Evolutionary conservation across 441 rosid genomes (phyloP).

Genomic region (Pelargonium myrrhifolium): DNA sequence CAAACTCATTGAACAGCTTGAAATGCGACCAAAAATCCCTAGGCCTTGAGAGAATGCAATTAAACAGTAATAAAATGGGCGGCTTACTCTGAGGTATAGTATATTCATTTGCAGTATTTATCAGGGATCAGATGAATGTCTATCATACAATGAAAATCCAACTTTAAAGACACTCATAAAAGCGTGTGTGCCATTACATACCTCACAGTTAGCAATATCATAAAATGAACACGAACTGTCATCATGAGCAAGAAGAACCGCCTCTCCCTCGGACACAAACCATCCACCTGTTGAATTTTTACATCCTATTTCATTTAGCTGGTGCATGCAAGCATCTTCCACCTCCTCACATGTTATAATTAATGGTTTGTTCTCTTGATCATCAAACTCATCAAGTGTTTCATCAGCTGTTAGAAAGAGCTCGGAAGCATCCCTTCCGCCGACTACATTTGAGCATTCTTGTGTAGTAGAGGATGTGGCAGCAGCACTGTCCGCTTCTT

Average conservation of each 20-base stretch:
- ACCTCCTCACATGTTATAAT: conserved; percentile 41
- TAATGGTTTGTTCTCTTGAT: conserved; percentile 48
- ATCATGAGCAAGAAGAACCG: conserved; percentile 77
- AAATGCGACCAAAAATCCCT: too few species aligned
- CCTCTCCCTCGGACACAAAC: conserved; percentile 96
- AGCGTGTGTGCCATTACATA: conserved; percentile 13
- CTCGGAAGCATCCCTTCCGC: conserved; percentile 32
- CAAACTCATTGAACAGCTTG: too few species aligned
- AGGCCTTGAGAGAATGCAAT: neutral
- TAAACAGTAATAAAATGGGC: neutral
- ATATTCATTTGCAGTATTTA: neutral
- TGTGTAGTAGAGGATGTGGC: conserved; percentile 29
- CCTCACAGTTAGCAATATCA: conserved; percentile 86
- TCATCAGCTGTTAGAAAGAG: conserved; percentile 63
- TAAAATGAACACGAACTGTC: conserved; percentile 91
- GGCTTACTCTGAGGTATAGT: neutral
- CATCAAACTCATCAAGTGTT: conserved; percentile 73
- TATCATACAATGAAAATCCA: neutral
- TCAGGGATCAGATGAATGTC: neutral
- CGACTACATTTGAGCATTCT: conserved; percentile 27
- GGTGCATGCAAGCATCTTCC: conserved; percentile 45
- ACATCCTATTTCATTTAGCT: conserved; percentile 56
- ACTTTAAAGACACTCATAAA: neutral
- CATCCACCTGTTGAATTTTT: conserved; percentile 83
- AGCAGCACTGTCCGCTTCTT: conserved; percentile 43